Conservation (phyloP, 306 rosid species). For the Citrullus colocynthis region DNA sequence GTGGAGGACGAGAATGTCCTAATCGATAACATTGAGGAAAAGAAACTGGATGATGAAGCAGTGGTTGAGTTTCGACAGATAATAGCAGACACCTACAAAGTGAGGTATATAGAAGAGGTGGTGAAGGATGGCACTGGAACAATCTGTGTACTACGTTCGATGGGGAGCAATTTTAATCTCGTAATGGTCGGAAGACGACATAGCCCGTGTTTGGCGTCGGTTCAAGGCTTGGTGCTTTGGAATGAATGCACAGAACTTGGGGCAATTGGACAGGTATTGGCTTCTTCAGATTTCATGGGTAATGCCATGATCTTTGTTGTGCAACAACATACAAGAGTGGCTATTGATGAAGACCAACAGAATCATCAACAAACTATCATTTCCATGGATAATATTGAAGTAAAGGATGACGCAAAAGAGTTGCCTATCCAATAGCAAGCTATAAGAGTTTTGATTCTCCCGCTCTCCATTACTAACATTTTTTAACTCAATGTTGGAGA, state of each 20-base stretch:
- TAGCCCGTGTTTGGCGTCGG: background rate
- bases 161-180: slow-evolving; percentile 14
- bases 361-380: background rate
- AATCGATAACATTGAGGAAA: too few relatives aligned
- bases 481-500: too few relatives aligned
- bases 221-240: slow-evolving; percentile 13
- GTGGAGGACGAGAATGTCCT: too few relatives aligned
- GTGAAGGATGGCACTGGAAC: slow-evolving; percentile 23
- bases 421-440: background rate
- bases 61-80: slow-evolving; percentile 12
- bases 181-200: slow-evolving; percentile 24
- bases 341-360: background rate
- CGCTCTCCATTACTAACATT: too few relatives aligned
- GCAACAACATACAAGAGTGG: slow-evolving; percentile 15
- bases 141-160: slow-evolving; percentile 11
- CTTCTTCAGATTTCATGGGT: slow-evolving; percentile 11
- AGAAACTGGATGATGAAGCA: slow-evolving; percentile 6
- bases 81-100: slow-evolving; percentile 6
- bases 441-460: background rate
- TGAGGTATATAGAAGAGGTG: slow-evolving; percentile 19
- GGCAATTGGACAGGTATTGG: slow-evolving; percentile 16
- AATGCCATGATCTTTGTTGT: slow-evolving; percentile 19
- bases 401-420: background rate
- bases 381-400: background rate
- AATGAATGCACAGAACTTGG: slow-evolving; percentile 13